These are phyloP conservation scores for Ceriops zippeliana DNA, from an alignment of 345 rosid genomes.

Conservation along the genomic window DNA sequence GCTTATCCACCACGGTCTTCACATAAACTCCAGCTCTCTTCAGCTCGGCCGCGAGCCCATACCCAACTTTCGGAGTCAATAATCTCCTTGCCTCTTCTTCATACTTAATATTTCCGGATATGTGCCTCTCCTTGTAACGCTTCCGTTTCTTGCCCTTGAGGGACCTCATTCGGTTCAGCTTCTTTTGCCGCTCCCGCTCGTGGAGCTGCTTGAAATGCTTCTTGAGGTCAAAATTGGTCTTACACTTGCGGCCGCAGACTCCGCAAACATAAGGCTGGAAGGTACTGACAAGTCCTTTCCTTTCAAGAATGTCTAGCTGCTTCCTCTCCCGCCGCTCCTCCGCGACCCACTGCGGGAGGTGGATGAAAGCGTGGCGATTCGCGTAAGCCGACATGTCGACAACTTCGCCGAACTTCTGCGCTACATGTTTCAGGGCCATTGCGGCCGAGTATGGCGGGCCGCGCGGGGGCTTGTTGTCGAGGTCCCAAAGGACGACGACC, in stretches of 20 bases:
- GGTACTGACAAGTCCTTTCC: slow-evolving; percentile 44
- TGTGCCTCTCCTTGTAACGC: slow-evolving; percentile 60
- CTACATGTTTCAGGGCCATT: slow-evolving; percentile 49
- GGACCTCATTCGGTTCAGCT: slow-evolving; percentile 69
- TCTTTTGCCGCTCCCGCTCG: slow-evolving; percentile 83
- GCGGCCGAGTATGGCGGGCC: slow-evolving; percentile 84
- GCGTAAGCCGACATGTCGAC: slow-evolving; percentile 2
- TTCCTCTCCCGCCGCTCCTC: slow-evolving; percentile 3
- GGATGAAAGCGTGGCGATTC: slow-evolving; percentile 5
- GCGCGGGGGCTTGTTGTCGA: slow-evolving; percentile 91
- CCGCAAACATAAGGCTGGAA: slow-evolving; percentile 52
- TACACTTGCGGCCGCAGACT: slow-evolving; percentile 85
- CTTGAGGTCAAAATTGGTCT: slow-evolving; percentile 70
- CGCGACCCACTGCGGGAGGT: slow-evolving; percentile 2
- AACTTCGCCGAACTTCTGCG: slow-evolving; percentile 26
- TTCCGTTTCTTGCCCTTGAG: slow-evolving; percentile 80
- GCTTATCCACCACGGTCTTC: slow-evolving; percentile 86
- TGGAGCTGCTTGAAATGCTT: slow-evolving; percentile 89
- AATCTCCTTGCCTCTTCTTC: slow-evolving; percentile 64
- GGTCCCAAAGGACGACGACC: slow-evolving; percentile 90
- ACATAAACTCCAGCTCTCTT: slow-evolving; percentile 76
- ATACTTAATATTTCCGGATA: slow-evolving; percentile 73
- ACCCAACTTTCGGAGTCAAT: slow-evolving; percentile 62
- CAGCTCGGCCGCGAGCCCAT: slow-evolving; percentile 71
- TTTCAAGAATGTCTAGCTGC: slow-evolving; percentile 56